A percentile compares a stretch with the other conserved stretches of the same genome.
Conservation (phyloP, 1,139 yeast genomes). For the Hemisphaericaspora xylofermentans region DNA sequence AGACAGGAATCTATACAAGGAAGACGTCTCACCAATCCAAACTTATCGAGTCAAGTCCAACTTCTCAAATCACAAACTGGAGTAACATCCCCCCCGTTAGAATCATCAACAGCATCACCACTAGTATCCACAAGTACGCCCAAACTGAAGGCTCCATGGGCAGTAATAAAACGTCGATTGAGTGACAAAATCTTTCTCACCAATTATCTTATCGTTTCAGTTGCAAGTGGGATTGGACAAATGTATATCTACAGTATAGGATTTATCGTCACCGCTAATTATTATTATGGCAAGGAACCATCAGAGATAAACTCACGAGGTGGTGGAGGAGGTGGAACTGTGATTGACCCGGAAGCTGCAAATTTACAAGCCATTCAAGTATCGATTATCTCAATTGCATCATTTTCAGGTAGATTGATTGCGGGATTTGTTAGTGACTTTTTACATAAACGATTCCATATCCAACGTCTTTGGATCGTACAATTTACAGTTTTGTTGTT, state of each 20-base stretch:
- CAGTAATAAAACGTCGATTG: slow-evolving; percentile 25
- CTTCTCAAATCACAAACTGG: slow-evolving; percentile 2
- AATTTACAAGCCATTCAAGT: slow-evolving; percentile 47
- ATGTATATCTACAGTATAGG: slow-evolving; percentile 48
- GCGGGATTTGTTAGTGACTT: slow-evolving; percentile 42
- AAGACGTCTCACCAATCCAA: background rate
- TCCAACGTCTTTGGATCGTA: slow-evolving; percentile 44
- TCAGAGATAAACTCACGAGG: background rate
- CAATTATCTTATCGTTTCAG: slow-evolving; percentile 36
- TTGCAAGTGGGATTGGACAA: slow-evolving; percentile 41
- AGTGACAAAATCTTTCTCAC: slow-evolving; percentile 28
- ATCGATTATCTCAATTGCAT: slow-evolving; percentile 39
- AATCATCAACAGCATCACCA: background rate
- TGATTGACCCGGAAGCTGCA: slow-evolving; percentile 22
- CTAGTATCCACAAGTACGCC: background rate
- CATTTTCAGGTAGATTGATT: slow-evolving; percentile 40
- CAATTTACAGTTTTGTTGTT: slow-evolving; percentile 28
- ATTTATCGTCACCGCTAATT: slow-evolving; percentile 44
- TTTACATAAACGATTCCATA: slow-evolving; percentile 29
- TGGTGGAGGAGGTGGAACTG: slow-evolving; percentile 7
- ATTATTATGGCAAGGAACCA: slow-evolving; percentile 19
- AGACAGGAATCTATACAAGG: background rate
- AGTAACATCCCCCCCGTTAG: background rate
- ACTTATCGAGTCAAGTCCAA: slow-evolving; percentile 1
- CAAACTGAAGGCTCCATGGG: slow-evolving; percentile 19